Evolutionary conservation across 352 stramenopile genomes (phyloP).

Genomic region (Pythium monospermum): DNA sequence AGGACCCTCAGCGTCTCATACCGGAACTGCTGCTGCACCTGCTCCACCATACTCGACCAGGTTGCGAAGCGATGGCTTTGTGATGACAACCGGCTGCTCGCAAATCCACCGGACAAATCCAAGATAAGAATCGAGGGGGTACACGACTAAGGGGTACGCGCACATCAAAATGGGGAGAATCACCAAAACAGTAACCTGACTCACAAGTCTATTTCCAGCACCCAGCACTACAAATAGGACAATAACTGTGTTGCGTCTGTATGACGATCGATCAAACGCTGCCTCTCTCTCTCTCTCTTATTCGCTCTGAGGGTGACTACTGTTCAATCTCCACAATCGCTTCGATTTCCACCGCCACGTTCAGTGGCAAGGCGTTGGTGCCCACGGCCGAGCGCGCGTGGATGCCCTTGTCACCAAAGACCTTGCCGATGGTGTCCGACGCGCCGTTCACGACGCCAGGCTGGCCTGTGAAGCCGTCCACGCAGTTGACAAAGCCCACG

Average conservation of each 20-base stretch:
- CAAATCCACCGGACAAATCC: too few species aligned
- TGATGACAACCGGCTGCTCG: too few species aligned
- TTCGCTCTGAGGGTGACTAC: constrained; percentile 13
- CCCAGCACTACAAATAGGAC: too few species aligned
- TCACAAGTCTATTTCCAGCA: too few species aligned
- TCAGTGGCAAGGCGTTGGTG: constrained; percentile 95
- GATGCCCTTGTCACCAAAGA: constrained; percentile 88
- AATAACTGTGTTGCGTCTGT: too few species aligned
- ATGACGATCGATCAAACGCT: too few species aligned
- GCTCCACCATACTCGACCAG: too few species aligned
- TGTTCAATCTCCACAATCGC: constrained; percentile 94
- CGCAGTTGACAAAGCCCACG: constrained; percentile 95
- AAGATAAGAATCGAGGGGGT: background rate
- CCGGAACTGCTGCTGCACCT: too few species aligned
- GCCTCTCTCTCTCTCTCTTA: background rate
- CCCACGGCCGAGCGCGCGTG: constrained; percentile 94
- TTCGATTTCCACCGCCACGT: constrained; percentile 97
- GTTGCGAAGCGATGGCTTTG: too few species aligned
- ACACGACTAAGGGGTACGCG: background rate
- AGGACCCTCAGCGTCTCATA: too few species aligned
- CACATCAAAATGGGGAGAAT: too few species aligned
- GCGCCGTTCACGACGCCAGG: constrained; percentile 94
- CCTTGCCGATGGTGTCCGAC: constrained; percentile 90
- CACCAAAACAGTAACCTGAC: too few species aligned
- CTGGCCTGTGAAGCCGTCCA: constrained; percentile 90